Conservation (phyloP, 768 basidiomycete species). For the Pleurotus eryngii region DNA sequence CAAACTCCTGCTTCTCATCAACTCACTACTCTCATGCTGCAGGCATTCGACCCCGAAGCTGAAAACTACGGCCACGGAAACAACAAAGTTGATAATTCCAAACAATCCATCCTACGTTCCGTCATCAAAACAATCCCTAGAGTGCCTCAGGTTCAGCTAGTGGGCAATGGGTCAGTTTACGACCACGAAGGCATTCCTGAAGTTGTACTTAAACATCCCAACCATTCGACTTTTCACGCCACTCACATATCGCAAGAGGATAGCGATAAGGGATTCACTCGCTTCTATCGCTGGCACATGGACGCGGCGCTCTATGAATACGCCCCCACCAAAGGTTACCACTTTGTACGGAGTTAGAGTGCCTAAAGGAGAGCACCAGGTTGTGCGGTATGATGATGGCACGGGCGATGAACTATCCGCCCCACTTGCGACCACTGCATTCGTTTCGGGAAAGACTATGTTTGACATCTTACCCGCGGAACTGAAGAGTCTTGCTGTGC, state of each 20-base stretch:
- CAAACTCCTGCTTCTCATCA: background rate
- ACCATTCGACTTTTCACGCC: constrained; percentile 86
- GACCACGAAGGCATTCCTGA: constrained; percentile 80
- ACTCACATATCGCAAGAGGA: constrained; percentile 70
- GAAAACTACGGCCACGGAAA: constrained; percentile 83
- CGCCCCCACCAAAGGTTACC: constrained; percentile 75
- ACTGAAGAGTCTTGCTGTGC: constrained; percentile 77
- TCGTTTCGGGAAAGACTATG: constrained; percentile 78
- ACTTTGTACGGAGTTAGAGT: constrained; percentile 78
- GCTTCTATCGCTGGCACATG: constrained; percentile 92
- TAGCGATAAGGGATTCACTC: constrained; percentile 64
- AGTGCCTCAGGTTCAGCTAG: constrained; percentile 87
- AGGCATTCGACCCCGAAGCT: constrained; percentile 72
- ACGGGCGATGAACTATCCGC: constrained; percentile 81
- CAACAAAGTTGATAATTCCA: constrained; percentile 73
- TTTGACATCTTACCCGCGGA: constrained; percentile 72
- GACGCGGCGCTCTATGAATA: constrained; percentile 82
- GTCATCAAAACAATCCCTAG: constrained; percentile 89
- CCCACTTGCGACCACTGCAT: constrained; percentile 85
- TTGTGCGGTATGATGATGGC: constrained; percentile 78
- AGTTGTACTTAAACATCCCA: constrained; percentile 80
- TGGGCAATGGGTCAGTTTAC: constrained; percentile 81
- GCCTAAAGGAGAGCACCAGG: constrained; percentile 63
- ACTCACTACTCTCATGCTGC: constrained; percentile 3
- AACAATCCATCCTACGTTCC: constrained; percentile 81